Evolutionary conservation across 1,284 basidiomycete genomes (phyloP).

Genomic region (Ganoderma multipileum): DNA sequence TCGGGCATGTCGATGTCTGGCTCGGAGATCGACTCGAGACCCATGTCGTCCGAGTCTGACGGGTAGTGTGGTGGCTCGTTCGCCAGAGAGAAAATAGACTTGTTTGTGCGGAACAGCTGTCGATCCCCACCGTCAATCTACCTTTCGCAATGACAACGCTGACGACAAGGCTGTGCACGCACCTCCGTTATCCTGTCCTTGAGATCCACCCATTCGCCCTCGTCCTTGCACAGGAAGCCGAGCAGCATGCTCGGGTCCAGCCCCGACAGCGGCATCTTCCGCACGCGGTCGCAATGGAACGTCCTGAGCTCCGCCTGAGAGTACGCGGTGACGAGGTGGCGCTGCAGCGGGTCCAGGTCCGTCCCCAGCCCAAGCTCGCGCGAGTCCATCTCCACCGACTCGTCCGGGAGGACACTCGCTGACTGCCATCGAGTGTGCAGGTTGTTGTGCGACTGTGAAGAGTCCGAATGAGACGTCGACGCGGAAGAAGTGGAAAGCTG

Average conservation of each 20-base stretch:
- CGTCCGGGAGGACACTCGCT: constrained; percentile 40
- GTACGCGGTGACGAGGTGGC: constrained; percentile 74
- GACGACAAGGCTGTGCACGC: constrained; percentile 4
- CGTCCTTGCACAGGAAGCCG: constrained; percentile 87
- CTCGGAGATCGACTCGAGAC: constrained; percentile 82
- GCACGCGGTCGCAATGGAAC: constrained; percentile 93
- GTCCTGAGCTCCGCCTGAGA: constrained; percentile 74
- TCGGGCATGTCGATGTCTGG: constrained; percentile 65
- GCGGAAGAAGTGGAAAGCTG: constrained; percentile 58
- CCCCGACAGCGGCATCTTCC: constrained; percentile 92
- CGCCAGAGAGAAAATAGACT: constrained; percentile 82
- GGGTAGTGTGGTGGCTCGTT: constrained; percentile 88
- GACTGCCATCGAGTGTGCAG: constrained; percentile 43
- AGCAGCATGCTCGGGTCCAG: constrained; percentile 97
- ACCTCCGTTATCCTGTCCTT: constrained; percentile 77
- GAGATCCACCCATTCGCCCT: constrained; percentile 87
- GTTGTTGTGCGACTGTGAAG: constrained; percentile 34
- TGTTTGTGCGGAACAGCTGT: constrained; percentile 63
- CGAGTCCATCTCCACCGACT: constrained; percentile 45
- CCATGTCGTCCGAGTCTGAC: constrained; percentile 77
- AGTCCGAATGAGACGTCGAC: constrained; percentile 35
- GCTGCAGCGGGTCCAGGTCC: constrained; percentile 53
- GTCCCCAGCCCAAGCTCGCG: constrained; percentile 44
- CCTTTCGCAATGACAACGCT: background rate
- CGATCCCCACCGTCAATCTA: constrained; percentile 8